Percentiles rank a stretch among this genome's conserved stretches.
Conservation (phyloP, 2,329 filamentous ascomycete genomes). For the Corinectria fuckeliana region DNA sequence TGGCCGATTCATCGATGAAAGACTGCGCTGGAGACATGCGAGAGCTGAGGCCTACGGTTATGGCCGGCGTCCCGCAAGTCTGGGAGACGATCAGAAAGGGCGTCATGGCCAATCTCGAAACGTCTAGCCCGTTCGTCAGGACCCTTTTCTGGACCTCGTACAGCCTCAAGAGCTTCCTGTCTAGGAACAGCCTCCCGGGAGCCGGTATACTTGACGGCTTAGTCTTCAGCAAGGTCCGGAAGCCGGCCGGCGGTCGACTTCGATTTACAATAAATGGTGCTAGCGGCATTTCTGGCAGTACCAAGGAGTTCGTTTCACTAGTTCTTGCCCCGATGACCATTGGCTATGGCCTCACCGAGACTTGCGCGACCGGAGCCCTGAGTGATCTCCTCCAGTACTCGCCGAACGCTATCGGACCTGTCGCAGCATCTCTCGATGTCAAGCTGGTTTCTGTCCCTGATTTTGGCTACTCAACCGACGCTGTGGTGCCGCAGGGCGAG, state of each 20-base stretch:
- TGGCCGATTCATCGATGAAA: slow-evolving; percentile 82
- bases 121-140: slow-evolving; percentile 69
- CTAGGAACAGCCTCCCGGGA: slow-evolving; percentile 66
- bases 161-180: slow-evolving; percentile 63
- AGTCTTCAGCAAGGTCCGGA: slow-evolving; percentile 89
- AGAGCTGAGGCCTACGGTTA: slow-evolving; percentile 83
- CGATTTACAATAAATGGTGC: slow-evolving; percentile 93
- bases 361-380: slow-evolving; percentile 78
- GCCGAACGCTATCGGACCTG: slow-evolving; percentile 74
- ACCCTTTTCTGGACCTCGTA: slow-evolving; percentile 79
- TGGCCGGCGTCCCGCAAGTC: slow-evolving; percentile 93
- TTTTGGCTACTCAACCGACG: slow-evolving; percentile 78
- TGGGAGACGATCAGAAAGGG: slow-evolving; percentile 98
- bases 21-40: slow-evolving; percentile 94
- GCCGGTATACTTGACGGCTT: slow-evolving; percentile 76
- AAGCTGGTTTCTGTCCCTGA: slow-evolving; percentile 92
- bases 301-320: slow-evolving; percentile 87
- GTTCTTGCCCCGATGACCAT: slow-evolving; percentile 92
- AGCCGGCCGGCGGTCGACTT: slow-evolving; percentile 84
- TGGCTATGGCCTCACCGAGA: slow-evolving; percentile 95
- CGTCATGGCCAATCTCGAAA: slow-evolving; percentile 77
- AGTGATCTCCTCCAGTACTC: slow-evolving; percentile 87
- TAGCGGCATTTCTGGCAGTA: slow-evolving; percentile 87
- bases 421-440: slow-evolving; percentile 79
- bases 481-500: slow-evolving; percentile 84